Evolutionary conservation across 306 rosid genomes (phyloP).

Genomic region (Canavalia ensiformis): DNA sequence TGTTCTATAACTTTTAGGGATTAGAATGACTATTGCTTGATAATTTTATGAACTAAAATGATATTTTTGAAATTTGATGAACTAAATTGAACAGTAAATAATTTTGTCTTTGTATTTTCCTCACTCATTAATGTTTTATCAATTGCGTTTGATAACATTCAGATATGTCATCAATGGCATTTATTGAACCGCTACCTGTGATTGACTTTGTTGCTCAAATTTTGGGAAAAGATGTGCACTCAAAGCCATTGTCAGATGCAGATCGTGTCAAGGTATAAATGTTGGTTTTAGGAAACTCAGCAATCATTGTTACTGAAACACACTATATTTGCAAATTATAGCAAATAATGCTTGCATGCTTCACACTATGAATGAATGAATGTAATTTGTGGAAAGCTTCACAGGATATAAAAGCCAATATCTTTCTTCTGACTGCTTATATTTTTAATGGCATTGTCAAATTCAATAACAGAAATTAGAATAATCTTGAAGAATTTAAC

Average conservation of each 20-base stretch:
- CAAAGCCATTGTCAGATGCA: conserved; percentile 61
- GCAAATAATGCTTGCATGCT: not conserved
- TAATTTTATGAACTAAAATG: too few relatives aligned
- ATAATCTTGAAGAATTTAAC: conserved; percentile 5
- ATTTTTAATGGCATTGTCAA: not conserved
- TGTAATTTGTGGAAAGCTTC: not conserved
- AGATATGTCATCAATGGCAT: conserved; percentile 68
- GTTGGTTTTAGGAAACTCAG: conserved; percentile 14
- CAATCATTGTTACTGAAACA: conserved; percentile 9
- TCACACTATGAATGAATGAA: not conserved
- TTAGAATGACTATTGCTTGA: too few relatives aligned
- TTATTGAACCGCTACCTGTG: conserved; percentile 68
- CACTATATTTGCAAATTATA: not conserved
- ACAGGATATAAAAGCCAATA: not conserved
- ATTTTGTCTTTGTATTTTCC: not conserved
- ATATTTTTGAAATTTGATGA: too few relatives aligned
- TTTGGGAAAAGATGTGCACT: conserved; percentile 60
- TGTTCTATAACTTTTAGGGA: too few relatives aligned
- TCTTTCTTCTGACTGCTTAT: too few relatives aligned
- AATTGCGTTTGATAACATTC: conserved; percentile 21
- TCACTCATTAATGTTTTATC: not conserved
- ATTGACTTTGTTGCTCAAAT: conserved; percentile 66
- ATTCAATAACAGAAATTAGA: not conserved
- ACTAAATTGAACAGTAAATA: not conserved
- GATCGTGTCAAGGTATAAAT: conserved; percentile 62